Conservation (phyloP, 2,329 filamentous ascomycete genomes). For the Colletotrichum sublineola region DNA sequence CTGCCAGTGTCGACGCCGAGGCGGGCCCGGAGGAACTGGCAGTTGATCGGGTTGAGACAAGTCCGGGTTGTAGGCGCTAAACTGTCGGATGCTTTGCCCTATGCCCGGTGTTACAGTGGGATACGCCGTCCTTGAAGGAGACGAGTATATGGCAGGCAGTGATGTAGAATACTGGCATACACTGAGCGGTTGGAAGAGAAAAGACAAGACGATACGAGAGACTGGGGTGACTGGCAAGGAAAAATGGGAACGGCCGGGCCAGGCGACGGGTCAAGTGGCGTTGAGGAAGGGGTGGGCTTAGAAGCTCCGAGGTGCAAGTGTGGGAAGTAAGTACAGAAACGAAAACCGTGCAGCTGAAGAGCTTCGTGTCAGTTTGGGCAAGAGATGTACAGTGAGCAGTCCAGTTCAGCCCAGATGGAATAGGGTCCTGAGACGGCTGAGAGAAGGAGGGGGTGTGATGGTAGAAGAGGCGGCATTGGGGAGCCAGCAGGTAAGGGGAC, state of each 20-base stretch:
- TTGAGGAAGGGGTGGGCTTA: constrained; percentile 31
- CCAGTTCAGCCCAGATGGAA: constrained; percentile 26
- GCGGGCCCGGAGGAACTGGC: background rate
- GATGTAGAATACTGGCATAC: constrained; percentile 6
- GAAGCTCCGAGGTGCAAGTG: constrained; percentile 18
- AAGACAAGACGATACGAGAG: constrained; percentile 23
- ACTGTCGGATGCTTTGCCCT: constrained; percentile 7
- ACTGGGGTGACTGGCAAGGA: constrained; percentile 24
- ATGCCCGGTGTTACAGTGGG: constrained; percentile 12
- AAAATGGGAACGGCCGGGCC: constrained; percentile 21
- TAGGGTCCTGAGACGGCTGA: constrained; percentile 7
- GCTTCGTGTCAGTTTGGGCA: constrained; percentile 24
- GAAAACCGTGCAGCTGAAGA: constrained; percentile 8
- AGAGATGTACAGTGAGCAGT: background rate
- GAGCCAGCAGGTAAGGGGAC: constrained; percentile 36
- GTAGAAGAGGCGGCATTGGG: constrained; percentile 33
- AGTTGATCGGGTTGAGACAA: constrained; percentile 7
- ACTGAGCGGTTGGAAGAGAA: constrained; percentile 29
- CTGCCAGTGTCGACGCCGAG: constrained; percentile 14
- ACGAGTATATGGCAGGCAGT: constrained; percentile 27
- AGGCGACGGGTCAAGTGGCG: constrained; percentile 39
- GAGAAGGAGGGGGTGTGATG: constrained; percentile 28
- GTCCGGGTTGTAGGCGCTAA: constrained; percentile 17
- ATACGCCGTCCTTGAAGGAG: constrained; percentile 7
- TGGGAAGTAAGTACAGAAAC: constrained; percentile 9